Base-by-base conservation (phyloP, 257 asterid genomes). In the Gynochthodes officinalis region DNA sequence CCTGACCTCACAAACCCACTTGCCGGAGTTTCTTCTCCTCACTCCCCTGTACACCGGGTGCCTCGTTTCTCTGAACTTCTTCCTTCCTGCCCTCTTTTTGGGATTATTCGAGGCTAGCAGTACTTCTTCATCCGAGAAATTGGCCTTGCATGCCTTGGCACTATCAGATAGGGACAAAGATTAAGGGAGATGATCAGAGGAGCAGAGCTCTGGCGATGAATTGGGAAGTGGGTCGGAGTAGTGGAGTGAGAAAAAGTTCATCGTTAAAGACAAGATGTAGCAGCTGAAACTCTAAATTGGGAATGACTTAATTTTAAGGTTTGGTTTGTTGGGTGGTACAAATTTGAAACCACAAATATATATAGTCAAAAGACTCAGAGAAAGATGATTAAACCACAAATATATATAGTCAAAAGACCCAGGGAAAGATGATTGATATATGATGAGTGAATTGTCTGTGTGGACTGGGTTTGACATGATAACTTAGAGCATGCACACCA, bases 11-110 rank as follows among this genome's bases (percentile, higher is more conserved):
- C 90, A 84, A 0, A 86, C 96, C 96, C 96, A 86, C 65, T 86
- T 86, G 0, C 89, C 91, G 28, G 90, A 84, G 40, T 82, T 81
- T 69, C 92, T 80, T 19, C 70, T 76, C 46, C 93, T 73, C 15
- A 90, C 82, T 19, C 96, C 91, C 67, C 92, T 72, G 81, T 85
- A 88, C 19, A 88, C 86, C 0, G 91, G 92, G 83, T 90, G 96
- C 63, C 92, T 80, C 5, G 94, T 90, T 80, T 90, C 96, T 0
- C 83, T 75, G 60, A 90, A 88, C 78, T 84, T 90, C 72, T 79
- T 90, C 79, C 96, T 59, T 0, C 96, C 92, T 0, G 90, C 87
- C 0, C 81, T 78, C 61, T 81, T 90, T 33, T 90, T 90, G 1
- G 93, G 96, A 39, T 69, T 83, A 40, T 90, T 78, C 0, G 91